Conservation (phyloP, 441 rosid species). For the Erysimum pusillum region DNA sequence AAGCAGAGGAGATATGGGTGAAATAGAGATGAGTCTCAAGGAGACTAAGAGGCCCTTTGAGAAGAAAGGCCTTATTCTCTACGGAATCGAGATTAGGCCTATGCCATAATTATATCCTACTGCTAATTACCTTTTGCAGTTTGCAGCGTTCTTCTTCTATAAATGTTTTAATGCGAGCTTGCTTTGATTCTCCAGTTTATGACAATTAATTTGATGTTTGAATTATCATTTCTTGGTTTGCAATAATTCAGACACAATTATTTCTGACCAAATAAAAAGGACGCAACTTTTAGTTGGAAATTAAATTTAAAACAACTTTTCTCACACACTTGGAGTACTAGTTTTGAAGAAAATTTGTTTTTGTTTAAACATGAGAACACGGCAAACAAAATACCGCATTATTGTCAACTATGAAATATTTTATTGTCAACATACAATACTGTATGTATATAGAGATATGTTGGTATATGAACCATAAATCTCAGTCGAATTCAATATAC, state of each 20-base stretch:
- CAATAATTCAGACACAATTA: neutral
- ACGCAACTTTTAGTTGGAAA: neutral
- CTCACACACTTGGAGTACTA: too few relatives aligned
- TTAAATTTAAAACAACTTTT: neutral
- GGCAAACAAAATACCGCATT: too few relatives aligned
- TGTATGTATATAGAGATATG: too few relatives aligned
- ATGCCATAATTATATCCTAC: conserved; percentile 4
- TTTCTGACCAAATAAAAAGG: neutral
- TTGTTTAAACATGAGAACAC: too few relatives aligned
- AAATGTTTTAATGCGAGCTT: conserved; percentile 9
- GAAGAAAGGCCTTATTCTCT: conserved; percentile 43
- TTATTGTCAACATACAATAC: too few relatives aligned
- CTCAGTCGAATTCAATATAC: too few relatives aligned
- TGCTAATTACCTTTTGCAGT: neutral
- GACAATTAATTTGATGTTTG: neutral
- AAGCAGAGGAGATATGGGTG: conserved; percentile 46
- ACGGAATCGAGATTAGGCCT: conserved; percentile 50
- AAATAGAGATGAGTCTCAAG: conserved; percentile 39
- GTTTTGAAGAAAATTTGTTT: too few relatives aligned
- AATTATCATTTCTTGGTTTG: neutral
- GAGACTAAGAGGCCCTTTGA: conserved; percentile 40
- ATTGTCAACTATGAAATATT: too few relatives aligned
- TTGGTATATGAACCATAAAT: too few relatives aligned
- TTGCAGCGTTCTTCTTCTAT: neutral
- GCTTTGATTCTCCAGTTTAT: neutral